Percentiles rank a stretch among this genome's conserved stretches.
Evolutionary conservation across 306 rosid genomes (phyloP).

Genomic region (Crotalaria pallida): DNA sequence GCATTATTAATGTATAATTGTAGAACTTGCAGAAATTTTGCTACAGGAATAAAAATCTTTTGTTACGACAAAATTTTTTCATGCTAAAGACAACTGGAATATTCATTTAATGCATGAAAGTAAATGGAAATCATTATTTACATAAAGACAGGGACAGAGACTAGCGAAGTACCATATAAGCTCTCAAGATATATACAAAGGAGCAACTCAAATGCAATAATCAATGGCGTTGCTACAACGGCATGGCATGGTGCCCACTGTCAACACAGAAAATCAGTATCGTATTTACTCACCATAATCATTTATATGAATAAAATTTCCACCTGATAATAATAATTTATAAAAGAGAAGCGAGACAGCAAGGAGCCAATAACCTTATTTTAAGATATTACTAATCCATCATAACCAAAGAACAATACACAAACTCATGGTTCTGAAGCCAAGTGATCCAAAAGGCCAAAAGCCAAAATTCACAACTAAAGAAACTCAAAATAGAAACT

Average conservation of each 20-base stretch:
- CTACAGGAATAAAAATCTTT: conserved; percentile 5
- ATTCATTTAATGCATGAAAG: not conserved
- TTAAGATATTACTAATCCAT: not conserved
- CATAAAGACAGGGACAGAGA: not conserved
- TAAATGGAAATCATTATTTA: not conserved
- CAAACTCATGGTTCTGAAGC: conserved; percentile 5
- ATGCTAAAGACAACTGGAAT: conserved; percentile 12
- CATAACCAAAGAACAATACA: conserved; percentile 14
- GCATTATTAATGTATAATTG: conserved; percentile 15
- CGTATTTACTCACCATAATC: not conserved
- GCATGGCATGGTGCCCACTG: conserved; percentile 99
- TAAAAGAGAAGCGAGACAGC: not conserved
- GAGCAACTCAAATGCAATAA: conserved; percentile 91
- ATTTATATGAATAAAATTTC: not conserved
- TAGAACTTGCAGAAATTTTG: conserved; percentile 18
- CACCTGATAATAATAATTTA: not conserved
- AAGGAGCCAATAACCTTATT: conserved; percentile 2
- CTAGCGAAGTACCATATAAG: conserved; percentile 48
- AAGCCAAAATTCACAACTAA: not conserved
- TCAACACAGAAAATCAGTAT: conserved; percentile 37
- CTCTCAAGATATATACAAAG: conserved; percentile 97
- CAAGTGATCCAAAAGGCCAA: not conserved
- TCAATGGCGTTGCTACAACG: conserved; percentile 84
- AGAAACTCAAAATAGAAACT: conserved; percentile 4
- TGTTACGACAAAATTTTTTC: not conserved